Evolutionary conservation across 306 rosid genomes (phyloP).

Genomic region (Medicago arabica): DNA sequence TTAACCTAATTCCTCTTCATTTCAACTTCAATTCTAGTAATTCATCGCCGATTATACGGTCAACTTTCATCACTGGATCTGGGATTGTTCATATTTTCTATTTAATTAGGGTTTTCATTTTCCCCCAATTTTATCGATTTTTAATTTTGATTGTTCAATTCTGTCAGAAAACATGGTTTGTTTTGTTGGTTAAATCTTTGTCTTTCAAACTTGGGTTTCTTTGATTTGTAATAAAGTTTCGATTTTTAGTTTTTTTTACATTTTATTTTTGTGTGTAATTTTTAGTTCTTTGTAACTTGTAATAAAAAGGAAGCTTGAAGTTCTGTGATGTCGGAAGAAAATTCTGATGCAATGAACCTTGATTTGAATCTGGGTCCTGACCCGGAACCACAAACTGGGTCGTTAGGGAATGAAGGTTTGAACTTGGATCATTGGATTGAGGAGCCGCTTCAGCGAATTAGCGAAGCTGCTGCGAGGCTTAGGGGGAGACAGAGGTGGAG

Average conservation of each 20-base stretch:
- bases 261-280: background rate
- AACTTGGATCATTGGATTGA: conserved; percentile 69
- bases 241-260: background rate
- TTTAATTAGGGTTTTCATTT: conserved; percentile 47
- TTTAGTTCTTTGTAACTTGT: conserved; percentile 27
- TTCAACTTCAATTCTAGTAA: conserved; percentile 37
- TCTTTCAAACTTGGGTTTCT: conserved; percentile 33
- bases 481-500: conserved; percentile 70
- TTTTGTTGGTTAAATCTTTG: background rate
- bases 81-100: conserved; percentile 43
- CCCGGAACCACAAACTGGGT: conserved; percentile 62
- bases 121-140: conserved; percentile 16
- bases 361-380: conserved; percentile 94
- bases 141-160: conserved; percentile 48
- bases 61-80: conserved; percentile 42
- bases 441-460: conserved; percentile 56
- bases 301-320: conserved; percentile 38
- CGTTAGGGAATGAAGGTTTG: conserved; percentile 50
- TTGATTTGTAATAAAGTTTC: conserved; percentile 38
- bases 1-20: conserved; percentile 12
- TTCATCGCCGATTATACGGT: conserved; percentile 33
- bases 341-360: conserved; percentile 85
- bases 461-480: conserved; percentile 60
- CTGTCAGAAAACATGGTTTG: conserved; percentile 24
- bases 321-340: conserved; percentile 80